Evolutionary conservation across 2,329 filamentous ascomycete genomes (phyloP).

Genomic region (Hymenoscyphus salicellus): DNA sequence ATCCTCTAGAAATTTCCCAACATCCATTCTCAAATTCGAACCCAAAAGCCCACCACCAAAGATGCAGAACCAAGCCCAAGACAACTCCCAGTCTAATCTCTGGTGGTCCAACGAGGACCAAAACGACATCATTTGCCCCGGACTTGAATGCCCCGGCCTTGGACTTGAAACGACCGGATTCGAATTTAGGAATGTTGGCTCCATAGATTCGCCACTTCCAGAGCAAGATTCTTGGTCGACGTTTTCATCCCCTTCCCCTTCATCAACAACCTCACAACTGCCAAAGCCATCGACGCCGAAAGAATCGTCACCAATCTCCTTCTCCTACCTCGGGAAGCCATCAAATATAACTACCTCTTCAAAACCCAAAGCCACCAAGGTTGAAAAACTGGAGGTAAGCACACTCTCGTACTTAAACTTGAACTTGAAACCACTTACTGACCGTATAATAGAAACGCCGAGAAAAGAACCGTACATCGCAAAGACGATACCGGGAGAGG

Average conservation of each 20-base stretch:
- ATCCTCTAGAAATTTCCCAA: not conserved
- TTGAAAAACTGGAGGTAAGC: constrained; percentile 16
- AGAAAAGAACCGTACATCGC: constrained; percentile 20
- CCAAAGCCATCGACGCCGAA: constrained; percentile 1
- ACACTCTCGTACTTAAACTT: not conserved
- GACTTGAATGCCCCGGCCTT: not conserved
- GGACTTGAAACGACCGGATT: not conserved
- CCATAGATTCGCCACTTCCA: not conserved
- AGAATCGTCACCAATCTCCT: not conserved
- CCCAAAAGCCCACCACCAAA: constrained; percentile 1
- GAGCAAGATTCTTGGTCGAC: constrained; percentile 6
- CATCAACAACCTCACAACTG: constrained; percentile 4
- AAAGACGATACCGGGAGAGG: constrained; percentile 16
- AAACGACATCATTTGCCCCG: constrained; percentile 3
- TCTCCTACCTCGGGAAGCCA: not conserved
- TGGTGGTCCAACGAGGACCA: constrained; percentile 1
- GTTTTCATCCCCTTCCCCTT: constrained; percentile 7
- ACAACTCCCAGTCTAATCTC: not conserved
- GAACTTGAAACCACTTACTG: not conserved
- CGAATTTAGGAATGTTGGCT: not conserved
- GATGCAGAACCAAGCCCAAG: constrained; percentile 8
- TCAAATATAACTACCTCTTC: not conserved
- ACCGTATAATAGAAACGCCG: constrained; percentile 10
- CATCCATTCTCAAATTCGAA: not conserved
- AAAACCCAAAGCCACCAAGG: constrained; percentile 7